phyloP scores from a whole-genome alignment of 1,139 yeast genomes.

The Taphrina deformans region DNA sequence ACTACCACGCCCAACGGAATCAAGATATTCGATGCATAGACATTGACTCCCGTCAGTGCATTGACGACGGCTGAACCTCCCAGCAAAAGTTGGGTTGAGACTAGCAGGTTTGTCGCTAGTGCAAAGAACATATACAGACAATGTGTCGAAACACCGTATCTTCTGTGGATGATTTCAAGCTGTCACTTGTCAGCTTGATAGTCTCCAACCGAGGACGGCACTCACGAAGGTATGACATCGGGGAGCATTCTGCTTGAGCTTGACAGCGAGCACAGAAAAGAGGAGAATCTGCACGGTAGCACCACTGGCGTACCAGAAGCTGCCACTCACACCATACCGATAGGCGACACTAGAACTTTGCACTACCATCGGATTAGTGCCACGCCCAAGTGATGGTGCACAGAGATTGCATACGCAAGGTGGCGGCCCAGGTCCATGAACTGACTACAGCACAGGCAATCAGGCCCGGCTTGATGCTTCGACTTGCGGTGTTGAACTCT shows the following conservation, averaged over 20 bases:
- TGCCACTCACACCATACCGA: conserved; percentile 35
- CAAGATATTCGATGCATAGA: conserved; percentile 48
- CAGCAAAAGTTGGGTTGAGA: conserved; percentile 48
- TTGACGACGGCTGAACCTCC: conserved; percentile 48
- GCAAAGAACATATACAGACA: conserved; percentile 49
- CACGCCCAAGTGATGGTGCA: not conserved
- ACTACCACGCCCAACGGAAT: conserved; percentile 51
- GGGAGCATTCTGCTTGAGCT: conserved; percentile 49
- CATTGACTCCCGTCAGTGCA: conserved; percentile 49
- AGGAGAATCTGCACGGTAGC: conserved; percentile 46
- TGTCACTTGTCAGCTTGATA: not conserved
- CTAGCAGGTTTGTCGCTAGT: conserved; percentile 49
- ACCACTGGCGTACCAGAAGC: conserved; percentile 38
- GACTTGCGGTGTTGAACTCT: conserved; percentile 49
- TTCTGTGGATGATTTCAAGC: conserved; percentile 49
- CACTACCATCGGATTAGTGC: conserved; percentile 35
- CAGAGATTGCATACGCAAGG: conserved; percentile 39
- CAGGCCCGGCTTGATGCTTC: conserved; percentile 47
- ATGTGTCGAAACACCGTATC: conserved; percentile 50
- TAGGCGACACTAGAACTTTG: conserved; percentile 47
- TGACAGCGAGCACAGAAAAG: conserved; percentile 49
- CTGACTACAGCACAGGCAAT: conserved; percentile 48
- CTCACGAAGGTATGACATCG: conserved; percentile 47
- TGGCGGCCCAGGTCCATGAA: conserved; percentile 49
- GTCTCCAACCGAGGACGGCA: too few species aligned